Conservation (phyloP, 169 alveolate genomes). For the Babesia bovis region DNA sequence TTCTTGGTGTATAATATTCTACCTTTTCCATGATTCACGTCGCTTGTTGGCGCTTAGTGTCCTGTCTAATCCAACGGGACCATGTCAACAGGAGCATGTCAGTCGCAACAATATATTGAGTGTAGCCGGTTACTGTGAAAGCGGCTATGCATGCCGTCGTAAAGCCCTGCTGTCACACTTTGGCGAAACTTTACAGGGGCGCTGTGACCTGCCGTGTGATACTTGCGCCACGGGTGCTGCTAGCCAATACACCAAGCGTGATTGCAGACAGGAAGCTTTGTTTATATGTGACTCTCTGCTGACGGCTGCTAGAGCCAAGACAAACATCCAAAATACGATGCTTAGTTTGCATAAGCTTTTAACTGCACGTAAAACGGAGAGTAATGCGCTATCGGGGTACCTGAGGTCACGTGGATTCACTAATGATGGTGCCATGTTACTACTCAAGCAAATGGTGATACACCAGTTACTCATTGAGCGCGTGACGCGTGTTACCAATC, state of each 20-base stretch:
- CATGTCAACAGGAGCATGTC: constrained; percentile 3
- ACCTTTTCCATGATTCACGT: constrained; percentile 72
- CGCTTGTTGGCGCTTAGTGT: constrained; percentile 64
- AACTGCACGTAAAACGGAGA: not conserved
- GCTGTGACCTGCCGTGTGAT: constrained; percentile 77
- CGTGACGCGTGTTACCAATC: constrained; percentile 11
- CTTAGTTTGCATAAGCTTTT: constrained; percentile 49
- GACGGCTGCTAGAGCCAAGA: not conserved
- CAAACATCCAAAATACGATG: constrained; percentile 38
- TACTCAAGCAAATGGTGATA: constrained; percentile 54
- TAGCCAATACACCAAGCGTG: constrained; percentile 7
- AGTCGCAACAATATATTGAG: constrained; percentile 36
- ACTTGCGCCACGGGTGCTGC: constrained; percentile 37
- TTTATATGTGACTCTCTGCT: constrained; percentile 30
- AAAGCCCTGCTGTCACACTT: constrained; percentile 78
- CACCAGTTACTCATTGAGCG: constrained; percentile 56
- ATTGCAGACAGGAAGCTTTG: constrained; percentile 35
- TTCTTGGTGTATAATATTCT: constrained; percentile 73
- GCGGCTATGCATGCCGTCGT: constrained; percentile 80
- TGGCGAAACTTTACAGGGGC: constrained; percentile 78
- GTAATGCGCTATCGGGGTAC: constrained; percentile 38
- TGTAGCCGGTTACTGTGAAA: constrained; percentile 85
- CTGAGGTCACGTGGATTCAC: constrained; percentile 32
- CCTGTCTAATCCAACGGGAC: constrained; percentile 26
- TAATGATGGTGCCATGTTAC: constrained; percentile 50